phyloP scores from a whole-genome alignment of 371 early-diverging fungal species.

The Rhizopus microsporus region DNA sequence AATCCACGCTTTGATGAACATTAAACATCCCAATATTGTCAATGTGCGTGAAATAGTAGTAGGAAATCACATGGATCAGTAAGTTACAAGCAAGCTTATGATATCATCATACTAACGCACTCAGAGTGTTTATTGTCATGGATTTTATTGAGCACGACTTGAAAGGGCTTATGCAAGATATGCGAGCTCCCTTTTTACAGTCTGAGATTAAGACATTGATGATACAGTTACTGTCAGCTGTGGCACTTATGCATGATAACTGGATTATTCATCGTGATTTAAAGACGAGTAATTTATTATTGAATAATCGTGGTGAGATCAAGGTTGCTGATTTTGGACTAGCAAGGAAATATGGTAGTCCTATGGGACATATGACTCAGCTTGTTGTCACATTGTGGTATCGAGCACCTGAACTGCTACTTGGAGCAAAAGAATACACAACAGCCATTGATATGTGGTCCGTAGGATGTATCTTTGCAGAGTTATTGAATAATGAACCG shows the following conservation, averaged over 20 bases:
- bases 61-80: constrained; percentile 77
- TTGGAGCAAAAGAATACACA: constrained; percentile 91
- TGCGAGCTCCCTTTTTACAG: constrained; percentile 77
- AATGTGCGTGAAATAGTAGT: constrained; percentile 92
- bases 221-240: constrained; percentile 84
- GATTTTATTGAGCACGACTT: constrained; percentile 96
- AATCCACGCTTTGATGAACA: constrained; percentile 84
- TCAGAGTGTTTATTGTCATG: constrained; percentile 96
- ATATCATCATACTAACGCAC: background rate
- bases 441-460: constrained; percentile 99
- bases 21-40: constrained; percentile 94
- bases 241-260: constrained; percentile 88
- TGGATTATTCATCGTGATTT: constrained; percentile 98
- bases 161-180: constrained; percentile 86
- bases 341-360: constrained; percentile 77
- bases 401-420: constrained; percentile 97
- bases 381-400: constrained; percentile 95
- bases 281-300: constrained; percentile 94
- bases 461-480: constrained; percentile 93
- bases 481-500: constrained; percentile 76
- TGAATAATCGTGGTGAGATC: constrained; percentile 84
- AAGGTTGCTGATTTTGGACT: constrained; percentile 90
- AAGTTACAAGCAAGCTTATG: constrained; percentile 17
- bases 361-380: constrained; percentile 75
- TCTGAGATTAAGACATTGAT: constrained; percentile 93